phyloP scores from a whole-genome alignment of 192 early-diverging fungal species.

The Backusella luteola region DNA sequence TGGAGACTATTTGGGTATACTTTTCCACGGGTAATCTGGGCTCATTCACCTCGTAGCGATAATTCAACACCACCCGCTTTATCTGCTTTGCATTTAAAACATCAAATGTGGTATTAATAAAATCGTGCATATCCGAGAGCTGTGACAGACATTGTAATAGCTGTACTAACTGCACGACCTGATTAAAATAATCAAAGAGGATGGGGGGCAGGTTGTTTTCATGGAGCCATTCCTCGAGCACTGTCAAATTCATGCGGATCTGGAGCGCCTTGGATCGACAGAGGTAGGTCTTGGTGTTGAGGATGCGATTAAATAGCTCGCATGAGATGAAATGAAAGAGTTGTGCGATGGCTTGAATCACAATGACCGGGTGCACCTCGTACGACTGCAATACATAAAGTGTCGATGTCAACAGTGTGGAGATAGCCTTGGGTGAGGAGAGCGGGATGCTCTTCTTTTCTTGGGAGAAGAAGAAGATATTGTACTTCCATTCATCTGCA shows the following conservation, averaged over 20 bases:
- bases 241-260: constrained; percentile 80
- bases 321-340: constrained; percentile 74
- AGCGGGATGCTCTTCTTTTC: constrained; percentile 12
- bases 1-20: constrained; percentile 53
- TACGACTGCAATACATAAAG: constrained; percentile 69
- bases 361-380: constrained; percentile 73
- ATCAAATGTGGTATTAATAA: constrained; percentile 72
- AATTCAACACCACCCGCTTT: constrained; percentile 68
- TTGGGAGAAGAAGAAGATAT: not conserved
- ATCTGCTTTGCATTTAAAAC: constrained; percentile 72
- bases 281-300: constrained; percentile 70
- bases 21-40: constrained; percentile 62
- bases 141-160: constrained; percentile 79
- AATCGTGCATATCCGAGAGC: constrained; percentile 68
- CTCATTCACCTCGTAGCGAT: constrained; percentile 91
- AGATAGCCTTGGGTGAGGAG: constrained; percentile 68
- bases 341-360: constrained; percentile 71
- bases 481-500: constrained; percentile 51
- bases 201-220: constrained; percentile 44
- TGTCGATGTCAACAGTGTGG: constrained; percentile 65
- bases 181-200: constrained; percentile 53
- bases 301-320: constrained; percentile 84
- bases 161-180: constrained; percentile 78
- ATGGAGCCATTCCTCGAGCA: constrained; percentile 85
- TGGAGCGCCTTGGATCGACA: constrained; percentile 81